Evolutionary conservation across 192 early-diverging fungal genomes (phyloP), one percentile per base, ranked within the genome.

Genomic region (Gigaspora rosea): DNA sequence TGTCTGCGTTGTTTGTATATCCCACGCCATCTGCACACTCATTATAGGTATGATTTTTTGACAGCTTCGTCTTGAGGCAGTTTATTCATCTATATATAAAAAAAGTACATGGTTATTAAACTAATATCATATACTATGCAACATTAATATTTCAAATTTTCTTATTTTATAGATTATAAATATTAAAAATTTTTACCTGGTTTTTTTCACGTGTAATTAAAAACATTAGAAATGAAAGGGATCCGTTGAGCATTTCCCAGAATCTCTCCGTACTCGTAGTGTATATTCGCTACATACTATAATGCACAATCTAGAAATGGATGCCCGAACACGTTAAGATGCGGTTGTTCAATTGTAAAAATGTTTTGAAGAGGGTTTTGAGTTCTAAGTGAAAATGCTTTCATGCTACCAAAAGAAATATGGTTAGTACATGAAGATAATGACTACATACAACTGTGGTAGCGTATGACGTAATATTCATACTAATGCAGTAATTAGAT

Each of bases 311-410:
- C 75, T 33, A 77, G 0, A 54, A 62, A 77, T 65, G 75, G 75
- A 54, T 77, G 75, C 9, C 66, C 61, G 32, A 77, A 77, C 7
- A 3, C 75, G 67, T 77, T 77, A 67, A 77, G 66, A 54, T 77
- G 61, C 0, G 63, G 20, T 50, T 67, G n/a, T 67, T 77, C 75
- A 20, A 77, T 66, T 49, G 61, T 77, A 4, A 6, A 10, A 56
- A 71, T 52, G 33, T 22, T 52, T 1, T 46, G 35, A 50, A 77
- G 63, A 50, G 75, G 75, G 63, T 65, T 77, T 20, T 67, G 54
- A 5, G 12, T 63, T 67, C 49, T 63, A 2, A 77, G 75, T 35
- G 69, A 51, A 67, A 77, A 77, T 1, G 75, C 63, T 58, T 77
- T 77, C 16, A 77, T 67, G 20, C 46, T 77, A 67, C 46, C 22